Evolutionary conservation across 1,284 basidiomycete genomes (phyloP).

Genomic region (Entoloma clypeatum): DNA sequence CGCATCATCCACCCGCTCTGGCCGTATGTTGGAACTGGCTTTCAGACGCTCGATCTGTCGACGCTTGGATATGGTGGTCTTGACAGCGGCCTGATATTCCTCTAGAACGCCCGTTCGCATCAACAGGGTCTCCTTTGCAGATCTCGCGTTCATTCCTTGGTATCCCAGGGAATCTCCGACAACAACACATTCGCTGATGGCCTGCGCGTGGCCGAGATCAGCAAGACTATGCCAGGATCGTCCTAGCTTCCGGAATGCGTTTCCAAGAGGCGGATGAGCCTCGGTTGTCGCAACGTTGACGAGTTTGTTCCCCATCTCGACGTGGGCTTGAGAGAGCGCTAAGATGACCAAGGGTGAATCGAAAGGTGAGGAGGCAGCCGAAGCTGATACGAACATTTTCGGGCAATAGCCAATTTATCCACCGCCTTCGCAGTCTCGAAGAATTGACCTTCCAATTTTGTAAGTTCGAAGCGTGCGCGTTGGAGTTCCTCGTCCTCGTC

Average conservation of each 20-base stretch:
- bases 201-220: slow-evolving; percentile 81
- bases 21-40: slow-evolving; percentile 81
- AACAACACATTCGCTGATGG: slow-evolving; percentile 89
- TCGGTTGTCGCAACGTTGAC: slow-evolving; percentile 87
- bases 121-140: slow-evolving; percentile 87
- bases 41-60: slow-evolving; percentile 88
- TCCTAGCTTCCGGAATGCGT: slow-evolving; percentile 80
- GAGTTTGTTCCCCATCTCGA: slow-evolving; percentile 87
- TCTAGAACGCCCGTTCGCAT: slow-evolving; percentile 87
- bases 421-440: slow-evolving; percentile 85
- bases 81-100: slow-evolving; percentile 88
- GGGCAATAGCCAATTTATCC: slow-evolving; percentile 75
- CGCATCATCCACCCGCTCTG: slow-evolving; percentile 88
- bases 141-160: slow-evolving; percentile 90
- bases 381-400: slow-evolving; percentile 55
- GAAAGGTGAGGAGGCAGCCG: background rate
- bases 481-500: slow-evolving; percentile 86
- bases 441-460: slow-evolving; percentile 85
- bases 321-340: slow-evolving; percentile 75
- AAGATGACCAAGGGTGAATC: background rate
- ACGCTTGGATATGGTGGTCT: slow-evolving; percentile 87
- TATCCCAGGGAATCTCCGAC: slow-evolving; percentile 90
- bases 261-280: slow-evolving; percentile 74
- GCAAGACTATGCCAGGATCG: slow-evolving; percentile 81
- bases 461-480: slow-evolving; percentile 84